Base-by-base conservation (phyloP, 805 yeast genomes). In the Barnettozyma siamensis region DNA sequence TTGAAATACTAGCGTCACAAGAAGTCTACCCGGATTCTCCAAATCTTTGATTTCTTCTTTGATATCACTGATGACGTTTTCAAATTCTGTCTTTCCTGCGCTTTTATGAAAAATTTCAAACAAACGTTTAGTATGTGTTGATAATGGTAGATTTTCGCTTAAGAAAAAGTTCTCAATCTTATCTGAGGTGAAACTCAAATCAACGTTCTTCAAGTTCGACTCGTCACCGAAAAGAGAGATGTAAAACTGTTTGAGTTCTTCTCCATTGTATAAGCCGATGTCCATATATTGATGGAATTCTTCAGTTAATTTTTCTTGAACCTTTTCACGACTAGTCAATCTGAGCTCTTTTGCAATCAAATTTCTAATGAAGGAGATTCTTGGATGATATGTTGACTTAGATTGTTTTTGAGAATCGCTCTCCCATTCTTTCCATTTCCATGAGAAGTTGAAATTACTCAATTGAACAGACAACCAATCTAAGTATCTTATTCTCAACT, bases 381-480 rank as follows among this genome's bases (percentile, higher is more conserved):
- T 78, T 11, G 97, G 96, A 57, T 86, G 89, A 54, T 75, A 78
- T 13, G 56, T 53, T 23, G 70, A 65, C 27, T 66, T 59, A 28
- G 73, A 65, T 35, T 67, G 71, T 35, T 59, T 60, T n/a, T 58
- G 53, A 0, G 81, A 71, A 53, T 80, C 85, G 3, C 62, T 64
- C 21, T 73, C 76, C 99, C 99, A 93, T 61, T 89, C 98, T 48
- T 76, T 78, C 99, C 99, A 93, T 58, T 88, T 88, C 99, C 99
- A 93, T 29, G 89, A 86, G 64, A 87, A 93, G 43, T 84, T 88
- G 62, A 91, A 93, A 59, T 91, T 93, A 54, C 95, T 84, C 60
- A 93, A 76, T 63, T 93, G 99, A 42, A 86, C 81, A 1, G 95
- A 73, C 69, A 94, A 81, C 98, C 98, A 93, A 62, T 85, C 91